phyloP scores from a whole-genome alignment of 176 grass and related monocot species.

The Stipa capillata region DNA sequence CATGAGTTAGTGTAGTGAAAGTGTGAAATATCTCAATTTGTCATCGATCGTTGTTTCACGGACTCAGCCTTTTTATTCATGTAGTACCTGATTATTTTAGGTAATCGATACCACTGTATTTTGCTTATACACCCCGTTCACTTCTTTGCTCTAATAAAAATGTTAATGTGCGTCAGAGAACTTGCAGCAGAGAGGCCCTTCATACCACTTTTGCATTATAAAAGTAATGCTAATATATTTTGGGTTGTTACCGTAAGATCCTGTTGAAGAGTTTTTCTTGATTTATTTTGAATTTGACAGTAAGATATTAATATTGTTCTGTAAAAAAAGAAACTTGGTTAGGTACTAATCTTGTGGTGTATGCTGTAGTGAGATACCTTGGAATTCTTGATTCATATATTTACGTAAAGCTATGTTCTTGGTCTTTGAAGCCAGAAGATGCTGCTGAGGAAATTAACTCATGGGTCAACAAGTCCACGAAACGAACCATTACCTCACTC shows the following conservation, averaged over 20 bases:
- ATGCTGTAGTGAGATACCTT: background rate
- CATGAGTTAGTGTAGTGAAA: background rate
- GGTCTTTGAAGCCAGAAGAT: constrained; percentile 26
- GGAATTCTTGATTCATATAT: background rate
- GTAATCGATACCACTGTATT: background rate
- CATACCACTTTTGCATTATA: background rate
- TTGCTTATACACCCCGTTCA: background rate
- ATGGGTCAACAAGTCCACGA: constrained; percentile 29
- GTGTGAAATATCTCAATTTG: background rate
- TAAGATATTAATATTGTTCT: background rate
- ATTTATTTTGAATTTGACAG: background rate
- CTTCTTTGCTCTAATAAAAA: background rate
- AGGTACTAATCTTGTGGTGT: background rate
- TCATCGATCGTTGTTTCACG: background rate
- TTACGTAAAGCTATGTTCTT: background rate
- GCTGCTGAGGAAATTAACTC: constrained; percentile 21
- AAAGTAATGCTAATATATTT: background rate
- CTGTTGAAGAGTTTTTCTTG: background rate
- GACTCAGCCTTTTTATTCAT: background rate
- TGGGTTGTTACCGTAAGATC: background rate
- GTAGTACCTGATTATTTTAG: background rate
- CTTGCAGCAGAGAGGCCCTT: background rate
- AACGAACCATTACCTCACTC: constrained; percentile 10
- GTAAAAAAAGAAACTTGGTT: background rate
- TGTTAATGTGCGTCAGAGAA: background rate